phyloP scores from a whole-genome alignment of 257 asterid genomes.

The Ilex asprella region DNA sequence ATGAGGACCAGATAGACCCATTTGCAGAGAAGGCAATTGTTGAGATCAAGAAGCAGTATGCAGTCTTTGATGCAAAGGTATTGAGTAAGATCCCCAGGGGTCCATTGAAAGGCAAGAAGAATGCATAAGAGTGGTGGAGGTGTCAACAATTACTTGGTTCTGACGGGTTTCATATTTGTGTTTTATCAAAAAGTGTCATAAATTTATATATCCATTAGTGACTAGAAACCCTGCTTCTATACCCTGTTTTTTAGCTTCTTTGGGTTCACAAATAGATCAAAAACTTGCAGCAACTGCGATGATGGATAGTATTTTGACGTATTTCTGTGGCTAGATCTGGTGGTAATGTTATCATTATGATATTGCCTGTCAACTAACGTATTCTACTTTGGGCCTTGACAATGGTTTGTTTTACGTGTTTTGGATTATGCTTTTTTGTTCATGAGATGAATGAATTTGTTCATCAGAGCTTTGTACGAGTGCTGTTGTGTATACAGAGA shows the following conservation, averaged over 20 bases:
- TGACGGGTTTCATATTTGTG: background rate
- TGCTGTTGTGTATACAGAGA: too few relatives aligned
- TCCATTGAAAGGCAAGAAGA: conserved; percentile 49
- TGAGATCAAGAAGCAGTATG: conserved; percentile 75
- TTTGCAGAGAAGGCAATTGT: conserved; percentile 58
- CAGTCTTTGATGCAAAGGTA: conserved; percentile 62
- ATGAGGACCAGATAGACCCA: conserved; percentile 62
- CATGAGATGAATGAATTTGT: too few relatives aligned
- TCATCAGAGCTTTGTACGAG: too few relatives aligned
- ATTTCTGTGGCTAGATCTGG: too few relatives aligned
- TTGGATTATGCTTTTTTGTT: too few relatives aligned
- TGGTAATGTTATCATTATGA: too few relatives aligned
- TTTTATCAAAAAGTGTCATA: background rate
- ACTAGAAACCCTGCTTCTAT: too few relatives aligned
- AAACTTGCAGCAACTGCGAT: too few relatives aligned
- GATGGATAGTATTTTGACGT: too few relatives aligned
- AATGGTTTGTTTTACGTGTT: too few relatives aligned
- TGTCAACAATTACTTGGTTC: background rate
- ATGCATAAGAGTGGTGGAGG: conserved; percentile 20
- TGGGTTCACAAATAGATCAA: background rate
- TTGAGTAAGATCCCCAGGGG: conserved; percentile 80
- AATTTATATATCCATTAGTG: background rate
- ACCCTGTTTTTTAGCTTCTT: background rate
- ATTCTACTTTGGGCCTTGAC: too few relatives aligned
- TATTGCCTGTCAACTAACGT: too few relatives aligned